Percentiles rank a stretch among this genome's conserved stretches.
phyloP scores from a whole-genome alignment of 768 basidiomycete genomes.

The Auriscalpium orientale region DNA sequence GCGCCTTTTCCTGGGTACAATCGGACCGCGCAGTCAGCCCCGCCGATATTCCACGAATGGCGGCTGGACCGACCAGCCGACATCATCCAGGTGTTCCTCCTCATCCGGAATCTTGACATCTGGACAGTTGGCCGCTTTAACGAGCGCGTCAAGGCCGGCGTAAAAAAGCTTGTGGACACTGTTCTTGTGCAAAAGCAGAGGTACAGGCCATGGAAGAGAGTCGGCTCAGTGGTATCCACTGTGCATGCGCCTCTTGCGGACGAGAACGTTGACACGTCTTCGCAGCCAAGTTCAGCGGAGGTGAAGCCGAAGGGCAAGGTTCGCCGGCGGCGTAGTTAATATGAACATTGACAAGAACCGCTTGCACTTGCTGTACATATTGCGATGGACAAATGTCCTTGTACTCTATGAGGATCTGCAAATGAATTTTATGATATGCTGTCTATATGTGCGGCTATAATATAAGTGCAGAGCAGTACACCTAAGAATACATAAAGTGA shows the following conservation, averaged over 20 bases:
- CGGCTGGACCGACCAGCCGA: slow-evolving; percentile 34
- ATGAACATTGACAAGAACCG: too few species aligned
- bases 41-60: slow-evolving; percentile 41
- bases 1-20: slow-evolving; percentile 34
- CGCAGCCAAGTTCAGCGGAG: neutral
- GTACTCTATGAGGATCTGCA: neutral
- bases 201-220: slow-evolving; percentile 44
- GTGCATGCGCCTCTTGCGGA: slow-evolving; percentile 21
- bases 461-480: neutral
- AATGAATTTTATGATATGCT: neutral
- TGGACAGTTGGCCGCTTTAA: slow-evolving; percentile 43
- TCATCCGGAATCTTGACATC: slow-evolving; percentile 44
- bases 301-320: slow-evolving; percentile 2
- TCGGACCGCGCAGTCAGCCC: slow-evolving; percentile 12
- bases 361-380: neutral
- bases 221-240: slow-evolving; percentile 18
- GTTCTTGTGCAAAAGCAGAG: slow-evolving; percentile 25
- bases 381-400: neutral
- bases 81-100: slow-evolving; percentile 42
- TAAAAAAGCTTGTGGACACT: slow-evolving; percentile 28
- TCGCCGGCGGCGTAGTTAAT: slow-evolving; percentile 1
- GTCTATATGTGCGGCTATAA: neutral
- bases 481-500: neutral
- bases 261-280: slow-evolving; percentile 25
- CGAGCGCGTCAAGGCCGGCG: slow-evolving; percentile 31